Evolutionary conservation across 169 alveolate genomes (phyloP).

Genomic region (Neospora caninum): DNA sequence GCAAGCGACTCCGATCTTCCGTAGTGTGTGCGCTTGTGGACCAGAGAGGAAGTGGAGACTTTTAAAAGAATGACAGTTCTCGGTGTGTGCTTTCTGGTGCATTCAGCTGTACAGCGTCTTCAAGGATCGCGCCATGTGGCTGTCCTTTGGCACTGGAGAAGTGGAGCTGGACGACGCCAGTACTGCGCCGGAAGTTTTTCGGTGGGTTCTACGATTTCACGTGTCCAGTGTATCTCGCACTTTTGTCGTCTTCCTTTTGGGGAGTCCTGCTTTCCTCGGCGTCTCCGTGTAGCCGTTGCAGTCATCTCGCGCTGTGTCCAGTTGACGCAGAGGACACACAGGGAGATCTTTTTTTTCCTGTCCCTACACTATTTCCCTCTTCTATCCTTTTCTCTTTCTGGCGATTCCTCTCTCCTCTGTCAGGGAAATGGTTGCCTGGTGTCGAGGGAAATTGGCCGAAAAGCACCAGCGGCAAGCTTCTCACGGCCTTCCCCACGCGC

Average conservation of each 20-base stretch:
- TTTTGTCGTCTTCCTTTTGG: neutral
- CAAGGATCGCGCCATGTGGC: conserved; percentile 58
- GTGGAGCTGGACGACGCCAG: conserved; percentile 61
- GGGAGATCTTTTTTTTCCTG: neutral
- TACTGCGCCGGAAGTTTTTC: conserved; percentile 47
- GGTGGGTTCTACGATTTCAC: neutral
- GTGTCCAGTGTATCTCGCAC: neutral
- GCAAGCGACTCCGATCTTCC: too few species aligned
- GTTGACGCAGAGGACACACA: neutral
- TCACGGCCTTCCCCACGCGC: neutral
- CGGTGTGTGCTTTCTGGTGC: neutral
- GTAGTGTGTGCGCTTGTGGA: too few species aligned
- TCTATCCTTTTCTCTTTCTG: neutral
- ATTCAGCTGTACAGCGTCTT: conserved; percentile 49
- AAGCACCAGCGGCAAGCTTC: conserved; percentile 14
- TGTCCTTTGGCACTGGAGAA: conserved; percentile 59
- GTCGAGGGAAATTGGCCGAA: neutral
- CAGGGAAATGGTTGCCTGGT: conserved; percentile 31
- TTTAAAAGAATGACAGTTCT: too few species aligned
- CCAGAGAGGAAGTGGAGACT: too few species aligned
- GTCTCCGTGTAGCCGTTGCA: neutral
- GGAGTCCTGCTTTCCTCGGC: neutral
- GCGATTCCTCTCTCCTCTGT: neutral
- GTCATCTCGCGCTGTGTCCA: neutral
- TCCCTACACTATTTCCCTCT: neutral